Evolutionary conservation across 2,329 filamentous ascomycete species (phyloP).

Genomic region (Fusarium keratoplasticum): DNA sequence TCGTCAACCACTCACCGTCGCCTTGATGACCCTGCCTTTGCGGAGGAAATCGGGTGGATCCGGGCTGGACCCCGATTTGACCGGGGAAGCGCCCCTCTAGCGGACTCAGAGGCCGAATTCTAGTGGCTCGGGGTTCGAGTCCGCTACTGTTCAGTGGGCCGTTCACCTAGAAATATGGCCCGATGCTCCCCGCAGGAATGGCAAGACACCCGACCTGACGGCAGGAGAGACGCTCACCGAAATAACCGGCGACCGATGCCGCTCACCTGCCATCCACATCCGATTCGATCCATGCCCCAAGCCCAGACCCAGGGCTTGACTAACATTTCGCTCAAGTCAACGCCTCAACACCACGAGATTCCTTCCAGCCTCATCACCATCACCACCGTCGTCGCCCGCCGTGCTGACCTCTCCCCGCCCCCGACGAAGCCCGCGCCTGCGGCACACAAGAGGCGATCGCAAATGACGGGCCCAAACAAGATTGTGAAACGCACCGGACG

Average conservation of each 20-base stretch:
- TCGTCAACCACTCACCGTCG: constrained; percentile 17
- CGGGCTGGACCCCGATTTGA: constrained; percentile 30
- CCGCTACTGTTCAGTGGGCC: constrained; percentile 32
- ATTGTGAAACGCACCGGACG: constrained; percentile 35
- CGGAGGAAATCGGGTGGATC: constrained; percentile 34
- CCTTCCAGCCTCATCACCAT: neutral
- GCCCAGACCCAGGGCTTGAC: neutral
- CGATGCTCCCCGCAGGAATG: constrained; percentile 31
- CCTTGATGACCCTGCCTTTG: constrained; percentile 16
- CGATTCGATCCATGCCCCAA: neutral
- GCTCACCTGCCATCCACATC: constrained; percentile 25
- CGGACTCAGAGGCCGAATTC: constrained; percentile 23
- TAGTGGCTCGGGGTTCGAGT: constrained; percentile 25
- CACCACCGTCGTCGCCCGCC: neutral
- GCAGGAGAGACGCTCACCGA: constrained; percentile 21
- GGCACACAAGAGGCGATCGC: constrained; percentile 12
- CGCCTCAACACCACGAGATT: constrained; percentile 7
- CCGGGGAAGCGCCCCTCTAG: constrained; percentile 27
- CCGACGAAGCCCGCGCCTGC: constrained; percentile 8
- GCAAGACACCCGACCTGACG: constrained; percentile 3
- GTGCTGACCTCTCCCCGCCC: neutral
- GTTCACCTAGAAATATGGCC: constrained; percentile 36
- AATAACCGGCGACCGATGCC: constrained; percentile 35
- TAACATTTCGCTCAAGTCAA: constrained; percentile 18
- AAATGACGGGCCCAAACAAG: constrained; percentile 42